Evolutionary conservation across 2,329 filamentous ascomycete species (phyloP).

Genomic region (Cylindrodendrum hubeiense): DNA sequence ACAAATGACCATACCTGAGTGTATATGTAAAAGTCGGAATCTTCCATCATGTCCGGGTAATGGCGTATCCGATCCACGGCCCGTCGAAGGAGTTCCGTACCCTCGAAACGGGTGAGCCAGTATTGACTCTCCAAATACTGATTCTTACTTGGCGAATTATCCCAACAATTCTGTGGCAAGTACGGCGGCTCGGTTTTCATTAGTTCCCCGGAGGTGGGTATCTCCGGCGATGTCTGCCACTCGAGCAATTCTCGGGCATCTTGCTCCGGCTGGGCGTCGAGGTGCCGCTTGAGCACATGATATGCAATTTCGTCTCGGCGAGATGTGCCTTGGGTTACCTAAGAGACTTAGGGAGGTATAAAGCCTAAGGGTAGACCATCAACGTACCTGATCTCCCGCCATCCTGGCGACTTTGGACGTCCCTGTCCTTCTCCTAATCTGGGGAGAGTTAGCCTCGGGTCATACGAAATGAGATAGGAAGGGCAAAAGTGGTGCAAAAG

Average conservation of each 20-base stretch:
- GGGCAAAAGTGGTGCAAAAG: background rate
- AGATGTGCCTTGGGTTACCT: background rate
- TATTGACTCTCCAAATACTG: constrained; percentile 82
- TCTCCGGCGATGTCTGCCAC: constrained; percentile 37
- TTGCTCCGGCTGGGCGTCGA: background rate
- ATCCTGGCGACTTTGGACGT: background rate
- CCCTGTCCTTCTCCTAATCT: background rate
- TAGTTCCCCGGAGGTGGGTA: constrained; percentile 42
- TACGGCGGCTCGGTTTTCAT: constrained; percentile 31
- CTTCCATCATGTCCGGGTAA: constrained; percentile 69
- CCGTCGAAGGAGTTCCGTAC: constrained; percentile 75
- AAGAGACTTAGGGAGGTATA: background rate
- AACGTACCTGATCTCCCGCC: background rate
- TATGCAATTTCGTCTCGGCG: background rate
- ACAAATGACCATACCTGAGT: constrained; percentile 67
- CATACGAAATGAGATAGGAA: too few relatives aligned
- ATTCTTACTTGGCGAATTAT: constrained; percentile 24
- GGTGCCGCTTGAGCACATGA: constrained; percentile 18
- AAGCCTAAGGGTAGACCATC: background rate
- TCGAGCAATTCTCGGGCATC: background rate
- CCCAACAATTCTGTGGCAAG: constrained; percentile 23
- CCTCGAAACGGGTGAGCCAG: constrained; percentile 80
- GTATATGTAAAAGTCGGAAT: constrained; percentile 72
- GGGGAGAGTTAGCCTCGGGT: background rate
- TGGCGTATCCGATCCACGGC: constrained; percentile 70